A percentile compares a stretch with the other conserved stretches of the same genome.
These are phyloP conservation scores for Waltergamsia citrina DNA, from an alignment of 2,329 filamentous ascomycete genomes.

Conservation along the genomic window DNA sequence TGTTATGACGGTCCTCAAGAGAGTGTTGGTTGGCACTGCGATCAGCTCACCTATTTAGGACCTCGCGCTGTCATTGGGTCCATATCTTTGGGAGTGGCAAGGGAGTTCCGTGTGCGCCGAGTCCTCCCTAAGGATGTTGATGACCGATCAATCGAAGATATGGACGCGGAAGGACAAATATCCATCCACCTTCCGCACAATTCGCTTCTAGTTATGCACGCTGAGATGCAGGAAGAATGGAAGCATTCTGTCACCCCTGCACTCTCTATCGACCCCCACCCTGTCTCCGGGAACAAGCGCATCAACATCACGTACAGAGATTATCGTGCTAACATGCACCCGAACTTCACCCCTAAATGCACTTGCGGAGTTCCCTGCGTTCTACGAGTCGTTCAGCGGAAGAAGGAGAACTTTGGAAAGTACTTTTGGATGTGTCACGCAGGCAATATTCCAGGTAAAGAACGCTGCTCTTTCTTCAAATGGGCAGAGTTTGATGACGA, in stretches of 20 bases:
- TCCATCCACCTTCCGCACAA: conserved; percentile 92
- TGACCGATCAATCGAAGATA: conserved; percentile 27
- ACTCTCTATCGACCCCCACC: conserved; percentile 72
- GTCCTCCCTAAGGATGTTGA: conserved; percentile 53
- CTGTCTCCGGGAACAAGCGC: conserved; percentile 65
- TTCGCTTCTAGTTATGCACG: conserved; percentile 89
- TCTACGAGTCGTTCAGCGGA: conserved; percentile 71
- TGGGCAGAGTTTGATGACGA: conserved; percentile 86
- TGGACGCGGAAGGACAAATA: conserved; percentile 73
- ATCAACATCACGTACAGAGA: conserved; percentile 94
- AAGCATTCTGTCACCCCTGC: conserved; percentile 80
- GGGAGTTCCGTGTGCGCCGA: conserved; percentile 81
- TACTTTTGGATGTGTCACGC: conserved; percentile 96
- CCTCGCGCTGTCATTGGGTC: conserved; percentile 84
- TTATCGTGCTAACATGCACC: conserved; percentile 71
- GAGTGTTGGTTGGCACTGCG: conserved; percentile 84
- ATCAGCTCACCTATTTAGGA: conserved; percentile 88
- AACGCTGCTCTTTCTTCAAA: conserved; percentile 68
- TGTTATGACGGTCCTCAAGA: conserved; percentile 78
- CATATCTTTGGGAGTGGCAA: conserved; percentile 80
- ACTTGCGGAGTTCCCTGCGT: conserved; percentile 59
- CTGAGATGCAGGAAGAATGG: conserved; percentile 96
- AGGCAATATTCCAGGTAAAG: conserved; percentile 57
- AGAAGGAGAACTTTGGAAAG: conserved; percentile 63
- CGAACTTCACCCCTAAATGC: conserved; percentile 69